Base-by-base conservation (phyloP, 2,329 filamentous ascomycete genomes). In the Verticillium albo-atrum region DNA sequence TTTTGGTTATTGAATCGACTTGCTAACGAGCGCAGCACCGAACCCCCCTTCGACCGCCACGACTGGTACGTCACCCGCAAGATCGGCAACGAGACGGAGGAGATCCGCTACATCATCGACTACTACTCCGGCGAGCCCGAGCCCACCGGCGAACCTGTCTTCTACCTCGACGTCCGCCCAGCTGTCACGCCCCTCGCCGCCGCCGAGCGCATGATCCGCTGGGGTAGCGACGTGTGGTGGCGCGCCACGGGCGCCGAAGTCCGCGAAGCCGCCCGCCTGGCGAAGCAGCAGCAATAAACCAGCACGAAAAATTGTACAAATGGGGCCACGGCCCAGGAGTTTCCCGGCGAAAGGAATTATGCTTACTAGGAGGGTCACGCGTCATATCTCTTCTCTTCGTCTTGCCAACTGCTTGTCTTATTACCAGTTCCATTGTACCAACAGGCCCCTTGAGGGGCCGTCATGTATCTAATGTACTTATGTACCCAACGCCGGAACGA, bases 161-260 rank as follows among this genome's bases (percentile, higher is more conserved):
- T 99, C 78, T 97, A 88, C 73, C 85, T 99, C 58, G 95, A 99
- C 71, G 95, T 99, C 23, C 84, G 95, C 63, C 95, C 95, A 2
- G 95, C 95, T 3, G 77, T 97, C 50, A 91, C 91, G 0, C 92
- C 92, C 3, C 88, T 85, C 1, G 89, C 89, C 27, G 90, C 92
- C 0, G 85, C 88, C 3, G 95, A 98, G 79, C 84, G 95, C 56
- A 75, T 92, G 62, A 86, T 97, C 71, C 82, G 92, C 68, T 98
- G 93, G 91, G 89, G 92, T 56, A 92, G 91, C 10, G 94, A 98
- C 74, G 84, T 96, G 9, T 99, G 95, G 95, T 97, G 91, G 87
- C 87, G 85, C 66, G 92, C 92, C 0, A 91, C 86, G 58, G 93
- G 93, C 0, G 91, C 87, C 14, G 84, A 83, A 59, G 86, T 83